Evolutionary conservation across 345 rosid species (phyloP).

Genomic region (Citrus maxima): DNA sequence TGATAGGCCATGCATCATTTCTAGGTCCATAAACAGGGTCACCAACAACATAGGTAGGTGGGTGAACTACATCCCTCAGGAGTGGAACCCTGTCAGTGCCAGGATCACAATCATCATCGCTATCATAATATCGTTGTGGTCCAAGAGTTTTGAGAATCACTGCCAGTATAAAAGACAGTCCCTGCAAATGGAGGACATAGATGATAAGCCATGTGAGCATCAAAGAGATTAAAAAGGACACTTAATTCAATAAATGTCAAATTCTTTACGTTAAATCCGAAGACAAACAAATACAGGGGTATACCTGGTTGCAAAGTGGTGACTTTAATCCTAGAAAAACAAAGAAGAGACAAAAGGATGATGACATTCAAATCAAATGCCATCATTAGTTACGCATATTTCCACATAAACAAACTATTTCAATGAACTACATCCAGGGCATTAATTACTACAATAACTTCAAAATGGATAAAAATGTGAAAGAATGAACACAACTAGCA

Average conservation of each 20-base stretch:
- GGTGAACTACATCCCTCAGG: constrained; percentile 46
- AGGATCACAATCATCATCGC: constrained; percentile 64
- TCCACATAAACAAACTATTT: not conserved
- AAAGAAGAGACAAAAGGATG: not conserved
- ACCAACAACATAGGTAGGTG: constrained; percentile 55
- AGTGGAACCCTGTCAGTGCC: constrained; percentile 67
- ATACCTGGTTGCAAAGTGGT: not conserved
- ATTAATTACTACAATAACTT: not conserved
- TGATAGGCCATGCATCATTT: constrained; percentile 48
- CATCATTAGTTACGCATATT: not conserved
- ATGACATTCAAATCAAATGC: not conserved
- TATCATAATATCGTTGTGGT: constrained; percentile 64
- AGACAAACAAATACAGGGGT: not conserved
- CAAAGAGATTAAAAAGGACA: not conserved
- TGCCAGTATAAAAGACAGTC: constrained; percentile 53
- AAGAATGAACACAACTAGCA: not conserved
- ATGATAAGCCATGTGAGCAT: constrained; percentile 5
- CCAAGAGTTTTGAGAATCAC: constrained; percentile 74
- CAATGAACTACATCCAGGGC: not conserved
- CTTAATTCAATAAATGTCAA: not conserved
- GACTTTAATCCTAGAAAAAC: not conserved
- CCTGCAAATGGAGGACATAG: constrained; percentile 37
- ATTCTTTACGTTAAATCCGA: not conserved
- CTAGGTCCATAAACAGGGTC: constrained; percentile 59
- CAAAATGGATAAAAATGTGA: not conserved